phyloP scores from a whole-genome alignment of 1,284 basidiomycete species.

The Naganishia albida region DNA sequence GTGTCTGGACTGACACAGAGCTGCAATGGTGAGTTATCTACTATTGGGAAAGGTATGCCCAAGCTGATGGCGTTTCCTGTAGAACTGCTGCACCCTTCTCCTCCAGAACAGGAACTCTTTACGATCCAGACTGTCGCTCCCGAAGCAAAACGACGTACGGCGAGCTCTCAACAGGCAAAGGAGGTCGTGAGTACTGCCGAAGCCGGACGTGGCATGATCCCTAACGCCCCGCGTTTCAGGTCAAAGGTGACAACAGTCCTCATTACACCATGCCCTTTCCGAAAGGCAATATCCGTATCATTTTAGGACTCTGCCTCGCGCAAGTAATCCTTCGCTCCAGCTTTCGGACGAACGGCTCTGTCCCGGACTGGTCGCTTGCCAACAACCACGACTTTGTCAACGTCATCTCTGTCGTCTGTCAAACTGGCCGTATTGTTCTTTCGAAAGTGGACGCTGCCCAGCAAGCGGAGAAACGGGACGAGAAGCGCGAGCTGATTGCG shows the following conservation, averaged over 20 bases:
- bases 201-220: too few species aligned
- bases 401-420: conserved; percentile 2
- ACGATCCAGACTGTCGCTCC: conserved; percentile 20
- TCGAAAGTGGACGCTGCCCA: background rate
- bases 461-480: conserved; percentile 5
- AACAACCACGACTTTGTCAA: conserved; percentile 7
- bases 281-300: conserved; percentile 15
- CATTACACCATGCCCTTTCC: conserved; percentile 25
- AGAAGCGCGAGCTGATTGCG: conserved; percentile 4
- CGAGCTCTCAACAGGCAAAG: conserved; percentile 6
- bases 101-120: background rate
- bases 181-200: conserved; percentile 4
- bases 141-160: background rate
- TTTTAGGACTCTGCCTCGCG: conserved; percentile 16
- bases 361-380: conserved; percentile 18
- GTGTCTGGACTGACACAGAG: conserved; percentile 37
- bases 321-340: conserved; percentile 15
- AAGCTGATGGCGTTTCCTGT: background rate
- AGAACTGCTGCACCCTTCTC: conserved; percentile 4
- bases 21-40: conserved; percentile 35
- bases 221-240: background rate
- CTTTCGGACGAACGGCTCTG: conserved; percentile 11
- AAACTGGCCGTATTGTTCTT: background rate
- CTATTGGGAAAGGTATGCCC: background rate
- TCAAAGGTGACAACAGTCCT: conserved; percentile 19